Base-by-base conservation (phyloP, 2,329 filamentous ascomycete genomes). In the Pestalotiopsis sp. region DNA sequence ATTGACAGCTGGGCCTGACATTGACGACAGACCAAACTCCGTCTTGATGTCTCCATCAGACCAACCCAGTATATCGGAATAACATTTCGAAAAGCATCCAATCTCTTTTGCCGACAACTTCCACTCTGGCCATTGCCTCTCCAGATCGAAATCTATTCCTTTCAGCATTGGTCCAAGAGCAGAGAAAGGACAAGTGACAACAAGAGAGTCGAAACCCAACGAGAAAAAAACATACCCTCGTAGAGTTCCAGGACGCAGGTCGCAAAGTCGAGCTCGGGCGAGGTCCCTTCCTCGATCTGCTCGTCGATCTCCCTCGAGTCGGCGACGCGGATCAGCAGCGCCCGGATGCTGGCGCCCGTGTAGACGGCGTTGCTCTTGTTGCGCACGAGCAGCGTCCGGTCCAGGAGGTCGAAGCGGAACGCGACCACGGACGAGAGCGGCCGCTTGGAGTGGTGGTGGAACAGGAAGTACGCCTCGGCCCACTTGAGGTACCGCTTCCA, bases 311-410 rank as follows among this genome's bases (percentile, higher is more conserved):
- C 41, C 0, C 45, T 45, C 49, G 63, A 64, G 62, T 64, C 62
- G n/a, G 49, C 57, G 14, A 66, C 57, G 17, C 63, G 20, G n/a
- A 66, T 66, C 41, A 66, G 25, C 3, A 66, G 39, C n/a, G 63
- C 63, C 45, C 63, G 63, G 0, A 66, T 58, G 49, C 63, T 66
- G 3, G 63, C 49, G 17, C 63, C 63, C 6, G 63, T 66, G 27
- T 66, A 66, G 23, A 49, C 25, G 63, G 63, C 63, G 17, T 57
- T 66, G 41, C 63, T 56, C 27, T 66, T 66, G 45, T 66, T 66
- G 25, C 63, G 63, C 5, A 66, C 25, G 41, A 66, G 31, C 25
- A 66, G 25, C 25, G 31, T 36, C 45, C 57, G 5, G 41, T 20
- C 13, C 17, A 45, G 20, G n/a, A 31, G 45, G 27, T 12, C 45